These are phyloP conservation scores for Tetrahymena borealis DNA, from an alignment of 73 alveolate species.

Conservation along the genomic window DNA sequence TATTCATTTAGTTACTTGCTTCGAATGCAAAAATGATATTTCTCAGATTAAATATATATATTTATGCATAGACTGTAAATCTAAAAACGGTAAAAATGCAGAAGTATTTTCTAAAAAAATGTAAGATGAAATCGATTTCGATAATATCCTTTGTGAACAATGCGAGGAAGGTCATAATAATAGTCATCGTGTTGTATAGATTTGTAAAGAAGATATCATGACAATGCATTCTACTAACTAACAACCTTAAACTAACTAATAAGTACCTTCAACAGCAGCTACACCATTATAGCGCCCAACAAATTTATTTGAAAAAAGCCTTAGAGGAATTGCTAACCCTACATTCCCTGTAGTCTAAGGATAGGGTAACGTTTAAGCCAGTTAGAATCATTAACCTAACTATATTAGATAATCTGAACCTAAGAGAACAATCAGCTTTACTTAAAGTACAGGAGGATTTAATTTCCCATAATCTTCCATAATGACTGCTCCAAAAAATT, in stretches of 20 bases:
- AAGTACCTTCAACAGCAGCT: neutral
- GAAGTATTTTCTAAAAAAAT: neutral
- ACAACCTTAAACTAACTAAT: neutral
- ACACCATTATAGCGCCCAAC: neutral
- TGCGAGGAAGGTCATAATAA: neutral
- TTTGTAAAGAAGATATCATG: neutral
- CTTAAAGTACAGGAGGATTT: neutral
- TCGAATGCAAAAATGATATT: neutral
- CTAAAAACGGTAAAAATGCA: neutral
- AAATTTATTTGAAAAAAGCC: neutral
- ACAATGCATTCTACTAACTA: neutral
- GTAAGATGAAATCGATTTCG: neutral
- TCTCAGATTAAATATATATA: neutral
- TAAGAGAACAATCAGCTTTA: neutral
- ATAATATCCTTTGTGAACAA: neutral
- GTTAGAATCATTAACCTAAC: too few relatives aligned
- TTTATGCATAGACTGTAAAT: neutral
- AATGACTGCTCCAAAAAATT: too few relatives aligned
- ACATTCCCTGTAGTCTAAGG: too few relatives aligned
- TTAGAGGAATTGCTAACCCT: neutral
- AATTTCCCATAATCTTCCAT: neutral
- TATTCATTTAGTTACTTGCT: neutral
- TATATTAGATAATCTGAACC: too few relatives aligned
- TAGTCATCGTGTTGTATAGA: neutral
- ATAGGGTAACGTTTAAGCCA: too few relatives aligned